Percentiles rank a stretch among this genome's conserved stretches.
phyloP scores from a whole-genome alignment of 148 eudicot species.

The Dianthus caryophyllus region DNA sequence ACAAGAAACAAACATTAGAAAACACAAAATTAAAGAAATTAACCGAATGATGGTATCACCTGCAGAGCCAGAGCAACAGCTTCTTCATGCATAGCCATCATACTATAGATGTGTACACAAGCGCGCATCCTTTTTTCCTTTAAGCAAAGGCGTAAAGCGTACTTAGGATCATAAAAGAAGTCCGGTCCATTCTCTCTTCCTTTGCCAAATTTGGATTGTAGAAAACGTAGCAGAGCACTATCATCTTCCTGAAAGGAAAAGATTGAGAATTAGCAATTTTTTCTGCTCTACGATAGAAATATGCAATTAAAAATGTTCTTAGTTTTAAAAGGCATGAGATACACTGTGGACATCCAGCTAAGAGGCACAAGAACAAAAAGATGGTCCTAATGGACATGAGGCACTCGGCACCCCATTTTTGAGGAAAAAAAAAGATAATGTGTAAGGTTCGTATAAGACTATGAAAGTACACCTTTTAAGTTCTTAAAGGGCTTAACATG shows the following conservation, averaged over 20 bases:
- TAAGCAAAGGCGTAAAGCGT: constrained; percentile 92
- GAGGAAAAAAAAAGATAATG: no score
- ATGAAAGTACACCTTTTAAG: no score
- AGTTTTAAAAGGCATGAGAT: no score
- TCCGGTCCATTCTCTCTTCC: constrained; percentile 71
- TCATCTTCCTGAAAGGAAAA: constrained; percentile 72
- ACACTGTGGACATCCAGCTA: no score
- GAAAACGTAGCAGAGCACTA: constrained; percentile 84
- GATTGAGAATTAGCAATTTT: not conserved
- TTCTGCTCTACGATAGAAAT: not conserved
- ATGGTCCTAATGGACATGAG: no score
- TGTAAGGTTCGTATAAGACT: no score
- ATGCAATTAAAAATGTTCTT: no score
- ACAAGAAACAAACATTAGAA: not conserved
- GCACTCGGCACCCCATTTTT: no score
- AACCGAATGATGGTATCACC: constrained; percentile 34
- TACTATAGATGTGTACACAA: constrained; percentile 97
- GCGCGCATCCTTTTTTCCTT: constrained; percentile 96
- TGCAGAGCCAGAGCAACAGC: constrained; percentile 99
- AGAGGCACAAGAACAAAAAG: no score
- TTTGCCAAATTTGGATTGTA: constrained; percentile 91
- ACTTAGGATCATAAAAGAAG: constrained; percentile 94
- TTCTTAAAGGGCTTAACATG: no score
- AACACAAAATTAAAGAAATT: not conserved
- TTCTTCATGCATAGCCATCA: constrained; percentile 99